phyloP scores from a whole-genome alignment of 495 filamentous ascomycete genomes.

The Neurospora africana region DNA sequence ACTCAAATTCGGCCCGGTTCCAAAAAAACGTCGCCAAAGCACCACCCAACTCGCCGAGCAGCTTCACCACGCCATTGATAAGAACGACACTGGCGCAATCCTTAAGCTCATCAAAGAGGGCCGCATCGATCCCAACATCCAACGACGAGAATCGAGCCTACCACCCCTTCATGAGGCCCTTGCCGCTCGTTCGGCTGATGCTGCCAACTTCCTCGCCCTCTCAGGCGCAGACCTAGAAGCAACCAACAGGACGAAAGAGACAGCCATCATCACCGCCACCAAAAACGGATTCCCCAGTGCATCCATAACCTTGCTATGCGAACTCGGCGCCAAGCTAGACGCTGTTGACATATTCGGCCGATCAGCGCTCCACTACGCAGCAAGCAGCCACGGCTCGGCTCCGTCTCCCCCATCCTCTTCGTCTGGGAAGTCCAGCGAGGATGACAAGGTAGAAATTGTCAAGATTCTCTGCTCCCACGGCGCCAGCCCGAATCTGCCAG shows the following conservation, averaged over 20 bases:
- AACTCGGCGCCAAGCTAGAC: constrained; percentile 13
- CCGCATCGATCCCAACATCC: constrained; percentile 5
- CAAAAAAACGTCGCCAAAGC: neutral
- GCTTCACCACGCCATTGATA: constrained; percentile 12
- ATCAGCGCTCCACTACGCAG: constrained; percentile 21
- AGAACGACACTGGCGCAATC: constrained; percentile 5
- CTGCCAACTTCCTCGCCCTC: constrained; percentile 8
- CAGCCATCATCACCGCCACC: constrained; percentile 17
- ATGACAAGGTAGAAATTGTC: constrained; percentile 14
- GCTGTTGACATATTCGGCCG: constrained; percentile 16
- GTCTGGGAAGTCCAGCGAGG: constrained; percentile 5
- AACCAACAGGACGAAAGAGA: constrained; percentile 2
- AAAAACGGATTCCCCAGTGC: constrained; percentile 15
- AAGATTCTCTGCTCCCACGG: constrained; percentile 15
- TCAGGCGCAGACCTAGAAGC: constrained; percentile 10
- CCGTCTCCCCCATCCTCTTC: neutral
- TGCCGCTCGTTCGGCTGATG: neutral
- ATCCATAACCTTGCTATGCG: constrained; percentile 17
- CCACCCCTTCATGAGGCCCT: constrained; percentile 10
- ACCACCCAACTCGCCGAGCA: constrained; percentile 5
- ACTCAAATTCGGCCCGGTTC: neutral
- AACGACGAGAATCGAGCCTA: neutral
- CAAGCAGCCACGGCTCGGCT: neutral
- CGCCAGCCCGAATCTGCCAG: constrained; percentile 11
- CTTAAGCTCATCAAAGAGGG: constrained; percentile 3